Evolutionary conservation across 139 green algal genomes (phyloP).

Genomic region (Ulvella scutata): DNA sequence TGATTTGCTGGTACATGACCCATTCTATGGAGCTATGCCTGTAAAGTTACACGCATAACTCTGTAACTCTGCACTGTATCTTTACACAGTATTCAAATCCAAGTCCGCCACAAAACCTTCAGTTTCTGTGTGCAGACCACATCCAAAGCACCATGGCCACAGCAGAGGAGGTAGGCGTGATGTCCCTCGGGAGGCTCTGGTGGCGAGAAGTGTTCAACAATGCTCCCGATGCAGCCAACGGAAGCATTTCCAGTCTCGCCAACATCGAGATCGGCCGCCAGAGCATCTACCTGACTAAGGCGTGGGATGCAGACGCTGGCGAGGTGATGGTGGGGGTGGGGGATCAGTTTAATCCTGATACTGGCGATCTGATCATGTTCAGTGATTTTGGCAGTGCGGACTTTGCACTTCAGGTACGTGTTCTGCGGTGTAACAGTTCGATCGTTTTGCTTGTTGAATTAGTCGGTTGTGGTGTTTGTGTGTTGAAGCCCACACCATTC

Average conservation of each 20-base stretch:
- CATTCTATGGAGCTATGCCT: no score
- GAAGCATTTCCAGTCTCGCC: no score
- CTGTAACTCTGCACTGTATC: no score
- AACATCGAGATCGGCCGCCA: background rate
- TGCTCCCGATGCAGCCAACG: background rate
- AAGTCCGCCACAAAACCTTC: no score
- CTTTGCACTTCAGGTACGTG: background rate
- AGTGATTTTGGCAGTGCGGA: background rate
- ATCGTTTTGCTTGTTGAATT: no score
- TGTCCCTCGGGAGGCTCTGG: background rate
- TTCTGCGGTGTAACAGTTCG: background rate
- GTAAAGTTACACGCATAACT: no score
- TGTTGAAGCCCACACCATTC: no score
- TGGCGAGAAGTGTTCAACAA: background rate
- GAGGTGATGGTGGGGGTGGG: background rate
- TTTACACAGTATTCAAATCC: no score
- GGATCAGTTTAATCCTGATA: background rate
- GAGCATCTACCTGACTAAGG: background rate
- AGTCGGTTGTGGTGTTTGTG: no score
- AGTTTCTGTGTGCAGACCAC: constrained; percentile 1
- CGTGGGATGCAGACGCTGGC: background rate
- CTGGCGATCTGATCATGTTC: background rate
- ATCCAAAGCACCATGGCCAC: background rate
- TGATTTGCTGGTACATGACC: no score
- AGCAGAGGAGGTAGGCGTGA: background rate